Base-by-base conservation (phyloP, 352 stramenopile species). In the Globisporangium orthogonon region DNA sequence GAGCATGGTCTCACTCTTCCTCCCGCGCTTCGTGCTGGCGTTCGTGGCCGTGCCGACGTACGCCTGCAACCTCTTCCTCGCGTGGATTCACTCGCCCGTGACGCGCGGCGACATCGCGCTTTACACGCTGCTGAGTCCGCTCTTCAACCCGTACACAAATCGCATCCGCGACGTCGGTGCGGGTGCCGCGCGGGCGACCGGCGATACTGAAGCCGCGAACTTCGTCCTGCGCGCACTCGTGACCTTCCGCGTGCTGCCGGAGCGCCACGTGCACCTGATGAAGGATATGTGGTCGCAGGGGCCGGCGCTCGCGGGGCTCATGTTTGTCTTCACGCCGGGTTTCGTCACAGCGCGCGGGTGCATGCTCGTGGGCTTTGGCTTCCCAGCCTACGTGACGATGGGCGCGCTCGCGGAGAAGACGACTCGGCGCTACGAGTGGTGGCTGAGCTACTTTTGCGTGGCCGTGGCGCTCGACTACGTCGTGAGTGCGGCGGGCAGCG, bases 281-380 rank as follows among this genome's bases (percentile, higher is more conserved):
- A 85, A 83, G 51, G 85, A 94, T 48, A 30, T 93, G 39, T 89
- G 80, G 78, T 79, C 82, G 0, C 85, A 94, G 49, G 85, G 85
- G 1, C 85, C 85, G 14, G 85, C 83, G 23, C 74, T 96, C 23
- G 74, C 68, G 23, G 82, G 76, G 0, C 70, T 96, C 33, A 74
- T 92, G 45, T 94, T 96, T 57, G 67, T 96, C 49, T 89, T 94
- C 62, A 93, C 86, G 6, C 87, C 87, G 4, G 83, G 83, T 0
- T 93, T 94, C 43, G 71, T 95, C 18, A 91, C 86, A 3, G 82
- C 73, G 14, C 78, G 84, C 18, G 87, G 85, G n/a, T 86, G 77
- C 30, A 65, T 73, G 51, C 53, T 88, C 10, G 71, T 95, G 35
- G 87, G 74, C 30, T 89, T 95, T 50, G 87, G 83, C 11, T 93